Conservation (phyloP, 495 filamentous ascomycete genomes). For the Penicillium lividum region DNA sequence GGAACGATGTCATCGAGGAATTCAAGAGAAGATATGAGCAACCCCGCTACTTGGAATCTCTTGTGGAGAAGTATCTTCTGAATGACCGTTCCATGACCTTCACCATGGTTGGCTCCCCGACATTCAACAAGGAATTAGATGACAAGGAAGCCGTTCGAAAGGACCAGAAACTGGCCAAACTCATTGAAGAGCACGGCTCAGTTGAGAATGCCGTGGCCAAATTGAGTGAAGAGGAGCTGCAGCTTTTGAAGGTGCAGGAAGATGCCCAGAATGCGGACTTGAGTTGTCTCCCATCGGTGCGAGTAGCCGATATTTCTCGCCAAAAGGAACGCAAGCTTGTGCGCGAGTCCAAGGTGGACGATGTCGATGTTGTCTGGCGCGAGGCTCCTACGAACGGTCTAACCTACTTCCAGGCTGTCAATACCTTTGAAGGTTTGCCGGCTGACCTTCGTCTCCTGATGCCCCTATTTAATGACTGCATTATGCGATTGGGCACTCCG, state of each 20-base stretch:
- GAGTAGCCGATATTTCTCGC: constrained; percentile 84
- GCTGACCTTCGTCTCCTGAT: constrained; percentile 82
- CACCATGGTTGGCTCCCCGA: constrained; percentile 85
- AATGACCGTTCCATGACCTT: constrained; percentile 87
- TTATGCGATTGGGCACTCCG: constrained; percentile 89
- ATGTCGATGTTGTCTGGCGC: constrained; percentile 80
- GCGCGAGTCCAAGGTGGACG: constrained; percentile 64
- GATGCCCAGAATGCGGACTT: constrained; percentile 79
- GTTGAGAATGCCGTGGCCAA: constrained; percentile 67
- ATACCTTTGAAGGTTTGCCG: constrained; percentile 74
- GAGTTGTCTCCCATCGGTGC: constrained; percentile 82
- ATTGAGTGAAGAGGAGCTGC: constrained; percentile 73
- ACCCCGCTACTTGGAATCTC: constrained; percentile 75
- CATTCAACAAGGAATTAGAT: constrained; percentile 69
- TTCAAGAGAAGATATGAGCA: constrained; percentile 74
- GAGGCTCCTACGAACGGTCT: constrained; percentile 92
- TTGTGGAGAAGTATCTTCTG: constrained; percentile 87
- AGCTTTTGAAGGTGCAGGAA: constrained; percentile 78
- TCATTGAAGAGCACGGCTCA: constrained; percentile 65
- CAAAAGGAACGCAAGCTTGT: constrained; percentile 69
- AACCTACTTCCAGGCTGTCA: constrained; percentile 92
- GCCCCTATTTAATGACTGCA: constrained; percentile 86
- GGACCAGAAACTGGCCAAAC: constrained; percentile 65
- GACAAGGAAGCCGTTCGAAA: constrained; percentile 76
- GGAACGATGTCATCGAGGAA: constrained; percentile 79